Base-by-base conservation (phyloP, 192 early-diverging fungal genomes). In the Coemansia sp. region DNA sequence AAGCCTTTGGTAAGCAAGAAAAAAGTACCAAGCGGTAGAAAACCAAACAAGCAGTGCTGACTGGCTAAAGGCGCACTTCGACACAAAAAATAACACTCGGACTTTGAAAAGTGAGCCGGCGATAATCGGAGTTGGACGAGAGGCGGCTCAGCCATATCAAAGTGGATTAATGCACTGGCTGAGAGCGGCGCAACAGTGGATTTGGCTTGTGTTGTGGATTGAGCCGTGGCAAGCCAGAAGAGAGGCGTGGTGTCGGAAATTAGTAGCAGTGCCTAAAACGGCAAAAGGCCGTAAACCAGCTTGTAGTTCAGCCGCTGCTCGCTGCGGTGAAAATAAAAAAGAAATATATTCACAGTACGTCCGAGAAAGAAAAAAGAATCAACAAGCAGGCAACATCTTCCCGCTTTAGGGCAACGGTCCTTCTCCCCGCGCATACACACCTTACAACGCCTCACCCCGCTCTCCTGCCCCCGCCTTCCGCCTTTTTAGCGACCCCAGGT, bases 401-500 rank as follows among this genome's bases (percentile, higher is more conserved):
- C 55, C 55, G 14, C 17, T 32, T 57, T 57, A 17, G 55, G 55
- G 50, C 23, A 53, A 29, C 4, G 50, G 25, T 12, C 23, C 25
- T 53, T n/a, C 9, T 48, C 46, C 46, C 46, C 46, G 46, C 46
- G 46, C 46, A 48, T 19, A 48, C 4, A 21, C 46, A 48, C n/a
- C 46, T 48, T 48, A 48, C 7, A 19, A 23, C 46, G 46, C 46
- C 46, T 48, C 50, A 29, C 50, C 50, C 50, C 50, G 50, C 25
- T 15, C 23, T 53, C 25, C 50, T 29, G 25, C 50, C 51, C 27
- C 55, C 29, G 55, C 55, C 29, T n/a, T 32, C 55, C 15, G 55
- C 55, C 55, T 57, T 57, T 57, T 57, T 57, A 3, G 55, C 27
- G 29, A 57, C 55, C 55, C 27, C 27, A 55, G 51, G 51, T 25